A percentile compares a stretch with the other conserved stretches of the same genome.
phyloP scores from a whole-genome alignment of 306 rosid species.

The Pterocarpus santalinus region DNA sequence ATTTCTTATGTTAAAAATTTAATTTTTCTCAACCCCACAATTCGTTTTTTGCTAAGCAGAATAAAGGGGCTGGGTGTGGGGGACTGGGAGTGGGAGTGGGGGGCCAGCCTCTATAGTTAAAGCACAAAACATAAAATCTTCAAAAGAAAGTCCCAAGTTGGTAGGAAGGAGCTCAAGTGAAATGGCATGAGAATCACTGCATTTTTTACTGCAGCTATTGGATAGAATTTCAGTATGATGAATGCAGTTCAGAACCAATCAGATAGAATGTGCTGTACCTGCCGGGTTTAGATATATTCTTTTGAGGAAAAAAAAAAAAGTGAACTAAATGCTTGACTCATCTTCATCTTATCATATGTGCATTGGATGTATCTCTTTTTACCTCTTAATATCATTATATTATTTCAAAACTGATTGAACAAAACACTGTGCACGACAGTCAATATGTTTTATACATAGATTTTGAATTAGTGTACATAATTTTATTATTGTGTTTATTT shows the following conservation, averaged over 20 bases:
- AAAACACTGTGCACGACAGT: background rate
- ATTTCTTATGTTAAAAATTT: background rate
- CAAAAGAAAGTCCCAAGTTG: constrained; percentile 22
- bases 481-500: background rate
- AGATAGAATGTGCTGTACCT: background rate
- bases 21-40: constrained; percentile 7
- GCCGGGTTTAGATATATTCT: background rate
- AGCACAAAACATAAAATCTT: background rate
- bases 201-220: constrained; percentile 25
- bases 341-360: background rate
- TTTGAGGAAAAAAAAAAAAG: background rate
- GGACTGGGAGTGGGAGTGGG: background rate
- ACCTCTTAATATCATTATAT: background rate
- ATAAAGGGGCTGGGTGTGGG: background rate
- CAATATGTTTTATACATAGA: no score
- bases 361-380: background rate
- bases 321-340: background rate
- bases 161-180: constrained; percentile 18
- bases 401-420: no score
- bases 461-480: background rate
- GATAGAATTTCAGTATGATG: constrained; percentile 21
- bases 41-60: constrained; percentile 19
- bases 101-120: background rate
- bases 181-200: constrained; percentile 45
- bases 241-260: constrained; percentile 31